Percentiles rank a stretch among this genome's conserved stretches.
These are phyloP conservation scores for Encephalitozoon cuniculi DNA, from an alignment of 371 early-diverging fungal genomes.

Conservation along the genomic window DNA sequence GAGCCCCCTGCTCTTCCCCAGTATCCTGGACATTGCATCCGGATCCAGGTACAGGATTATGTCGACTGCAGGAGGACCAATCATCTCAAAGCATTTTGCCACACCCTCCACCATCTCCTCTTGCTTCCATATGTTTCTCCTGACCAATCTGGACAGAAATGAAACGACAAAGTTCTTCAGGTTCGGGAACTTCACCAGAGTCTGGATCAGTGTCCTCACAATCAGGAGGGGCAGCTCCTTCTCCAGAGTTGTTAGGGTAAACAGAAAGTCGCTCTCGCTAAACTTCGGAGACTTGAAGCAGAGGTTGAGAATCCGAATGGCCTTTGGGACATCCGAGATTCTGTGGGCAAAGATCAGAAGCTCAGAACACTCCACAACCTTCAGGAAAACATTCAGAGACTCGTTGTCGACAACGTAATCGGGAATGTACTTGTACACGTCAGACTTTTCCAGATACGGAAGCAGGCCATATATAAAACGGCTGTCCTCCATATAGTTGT, in stretches of 20 bases:
- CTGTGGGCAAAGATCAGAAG: slow-evolving; percentile 21
- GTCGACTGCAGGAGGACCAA: not conserved
- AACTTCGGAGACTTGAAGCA: slow-evolving; percentile 15
- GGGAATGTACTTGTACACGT: not conserved
- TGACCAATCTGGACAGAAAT: slow-evolving; percentile 19
- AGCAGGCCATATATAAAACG: slow-evolving; percentile 20
- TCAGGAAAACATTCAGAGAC: slow-evolving; percentile 18
- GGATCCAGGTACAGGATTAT: slow-evolving; percentile 10
- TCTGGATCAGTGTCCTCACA: slow-evolving; percentile 27
- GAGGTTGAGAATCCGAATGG: slow-evolving; percentile 16
- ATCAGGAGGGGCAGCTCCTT: slow-evolving; percentile 24
- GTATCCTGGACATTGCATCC: slow-evolving; percentile 1
- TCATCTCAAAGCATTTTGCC: slow-evolving; percentile 20
- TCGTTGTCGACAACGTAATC: slow-evolving; percentile 13
- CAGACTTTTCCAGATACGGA: slow-evolving; percentile 19
- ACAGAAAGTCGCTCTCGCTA: slow-evolving; percentile 27
- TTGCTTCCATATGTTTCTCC: slow-evolving; percentile 27
- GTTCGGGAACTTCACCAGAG: slow-evolving; percentile 12
- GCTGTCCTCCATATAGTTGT: not conserved
- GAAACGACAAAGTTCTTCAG: slow-evolving; percentile 28
- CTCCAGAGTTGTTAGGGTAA: slow-evolving; percentile 17
- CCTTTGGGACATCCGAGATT: not conserved
- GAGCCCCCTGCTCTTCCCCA: not conserved
- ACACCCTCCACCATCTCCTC: slow-evolving; percentile 17
- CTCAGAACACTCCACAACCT: slow-evolving; percentile 14